Base-by-base conservation (phyloP, 208 protist species). In the Leishmania tropica region DNA sequence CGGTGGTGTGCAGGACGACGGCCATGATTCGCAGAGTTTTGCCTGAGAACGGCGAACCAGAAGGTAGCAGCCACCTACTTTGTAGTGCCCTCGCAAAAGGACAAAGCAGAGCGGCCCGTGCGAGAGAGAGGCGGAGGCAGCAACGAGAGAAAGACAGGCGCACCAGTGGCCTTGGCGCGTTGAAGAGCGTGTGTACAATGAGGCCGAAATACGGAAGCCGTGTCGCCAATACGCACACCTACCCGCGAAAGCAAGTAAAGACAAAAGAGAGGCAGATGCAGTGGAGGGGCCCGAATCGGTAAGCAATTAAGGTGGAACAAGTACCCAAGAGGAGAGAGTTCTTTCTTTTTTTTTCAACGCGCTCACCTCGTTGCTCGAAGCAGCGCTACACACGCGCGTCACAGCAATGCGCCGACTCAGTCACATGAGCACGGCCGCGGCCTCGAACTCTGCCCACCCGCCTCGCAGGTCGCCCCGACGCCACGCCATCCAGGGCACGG, bases 1-100 rank as follows among this genome's bases (percentile, higher is more conserved):
- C 56, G 0, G 87, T 90, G 51, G 94, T 97, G 83, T 93, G 90
- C 53, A 97, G 73, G 15, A 96, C 87, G 73, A 96, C 91, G 2
- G 92, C 88, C 94, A 97, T 92, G 51, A 35, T 19, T 74, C 45
- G 8, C 42, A 51, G 28, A 21, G 24, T n/a, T 53, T n/a, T 35
- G 28, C 70, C 24, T 31, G 56, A 62, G 28, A 53, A 13, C 47
- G 11, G 70, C 8, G 28, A 51, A 54, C 4, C 21, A 72, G n/a
- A 17, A 47, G 40, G 15, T 31, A 3, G 67, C 19, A n/a, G 40
- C n/a, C 24, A 42, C 40, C 67, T 45, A 48, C 65, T 48, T 42
- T 10, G 40, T 48, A 1, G 8, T 72, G 17, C 24, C 35, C 15
- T 17, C 21, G 21, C 21, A 40, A 72, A 48, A 47, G 21, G 17